These are phyloP conservation scores for Trypanosoma avium DNA, from an alignment of 208 protist species.

Conservation along the genomic window DNA sequence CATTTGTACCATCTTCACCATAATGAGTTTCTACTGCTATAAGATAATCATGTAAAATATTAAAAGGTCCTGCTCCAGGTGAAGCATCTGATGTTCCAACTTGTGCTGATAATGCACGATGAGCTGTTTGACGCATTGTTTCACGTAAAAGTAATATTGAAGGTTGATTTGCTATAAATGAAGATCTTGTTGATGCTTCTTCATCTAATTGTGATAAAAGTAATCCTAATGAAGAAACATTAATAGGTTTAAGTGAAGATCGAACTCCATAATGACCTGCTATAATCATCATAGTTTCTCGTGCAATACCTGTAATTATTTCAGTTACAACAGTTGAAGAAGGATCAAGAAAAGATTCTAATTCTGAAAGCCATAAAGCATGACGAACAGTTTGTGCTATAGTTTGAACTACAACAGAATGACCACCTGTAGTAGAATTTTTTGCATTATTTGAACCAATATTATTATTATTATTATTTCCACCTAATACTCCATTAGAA, in stretches of 20 bases:
- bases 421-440: conserved; percentile 15
- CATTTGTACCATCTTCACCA: conserved; percentile 24
- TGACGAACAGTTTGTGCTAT: conserved; percentile 61
- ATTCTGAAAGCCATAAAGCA: conserved; percentile 58
- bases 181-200: conserved; percentile 27
- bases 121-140: conserved; percentile 49
- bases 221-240: conserved; percentile 16
- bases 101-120: conserved; percentile 48
- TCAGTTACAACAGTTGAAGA: conserved; percentile 31
- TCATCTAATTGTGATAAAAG: conserved; percentile 35
- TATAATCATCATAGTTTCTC: conserved; percentile 58
- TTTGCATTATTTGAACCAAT: neutral
- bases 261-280: conserved; percentile 68
- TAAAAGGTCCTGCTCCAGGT: conserved; percentile 24
- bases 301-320: conserved; percentile 38
- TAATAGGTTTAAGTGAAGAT: conserved; percentile 30
- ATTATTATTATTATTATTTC: neutral
- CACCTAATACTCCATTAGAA: neutral
- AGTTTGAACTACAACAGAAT: conserved; percentile 39
- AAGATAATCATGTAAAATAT: conserved; percentile 35
- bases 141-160: conserved; percentile 32
- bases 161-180: conserved; percentile 11
- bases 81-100: conserved; percentile 31
- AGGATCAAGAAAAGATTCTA: conserved; percentile 44
- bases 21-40: conserved; percentile 39